Evolutionary conservation across 2,329 filamentous ascomycete genomes (phyloP), one percentile per base, ranked within the genome.

Genomic region (Diaporthe destruens): DNA sequence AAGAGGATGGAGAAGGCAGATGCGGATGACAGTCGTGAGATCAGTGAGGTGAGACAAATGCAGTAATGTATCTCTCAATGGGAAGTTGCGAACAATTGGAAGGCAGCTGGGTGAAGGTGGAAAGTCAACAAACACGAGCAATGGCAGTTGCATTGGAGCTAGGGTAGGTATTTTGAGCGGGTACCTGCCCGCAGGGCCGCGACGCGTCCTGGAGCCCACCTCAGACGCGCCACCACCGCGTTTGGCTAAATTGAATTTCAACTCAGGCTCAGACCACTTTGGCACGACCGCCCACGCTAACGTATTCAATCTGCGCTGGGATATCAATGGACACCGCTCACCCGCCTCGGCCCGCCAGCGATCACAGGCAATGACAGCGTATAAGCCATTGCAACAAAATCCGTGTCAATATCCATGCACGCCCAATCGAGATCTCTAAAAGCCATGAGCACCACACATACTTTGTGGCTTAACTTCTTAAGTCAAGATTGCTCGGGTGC

Each of bases 201-300:
- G 47, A 66, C 61, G 61, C 54, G 47, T 53, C 55, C 55, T 18
- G 6, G 9, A 44, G 56, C 29, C 25, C n/a, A 34, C 34, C 23
- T 66, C 34, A 44, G 69, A 71, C 69, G 69, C 69, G 69, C 65
- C 57, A 54, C n/a, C 29, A 39, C 29, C 61, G 61, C 61, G 61
- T 66, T 39, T 25, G 20, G 32, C 3, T 66, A 53, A 65, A 66
- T 53, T 53, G 61, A 53, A 53, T 25, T 12, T 39, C 18, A 66
- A 20, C 61, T 39, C 61, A 39, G 44, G 18, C 47, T n/a, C 47
- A 66, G 47, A 66, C 8, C n/a, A 25, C 32, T 2, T 12, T 51
- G n/a, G 23, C n/a, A 32, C 47, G 61, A 14, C 4, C 2, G 2
- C 6, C 32, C 8, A 16, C n/a, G 32, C 32, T 25, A 23, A 39